Percentiles rank a stretch among this genome's conserved stretches.
Evolutionary conservation across 768 basidiomycete genomes (phyloP).

Genomic region (Antrodiella citrinella): DNA sequence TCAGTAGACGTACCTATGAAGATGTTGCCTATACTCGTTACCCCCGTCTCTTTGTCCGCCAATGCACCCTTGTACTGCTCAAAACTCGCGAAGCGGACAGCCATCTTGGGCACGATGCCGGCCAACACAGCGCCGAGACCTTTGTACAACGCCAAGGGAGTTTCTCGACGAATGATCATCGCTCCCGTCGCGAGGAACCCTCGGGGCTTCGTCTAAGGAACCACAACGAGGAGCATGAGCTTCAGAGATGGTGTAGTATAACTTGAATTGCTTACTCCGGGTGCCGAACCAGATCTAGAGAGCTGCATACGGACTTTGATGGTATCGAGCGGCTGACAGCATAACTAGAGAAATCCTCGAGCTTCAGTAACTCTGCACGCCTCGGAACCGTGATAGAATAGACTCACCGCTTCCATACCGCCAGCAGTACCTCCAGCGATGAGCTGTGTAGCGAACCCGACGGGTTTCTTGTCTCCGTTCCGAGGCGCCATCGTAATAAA

Average conservation of each 20-base stretch:
- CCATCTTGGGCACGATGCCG: constrained; percentile 99
- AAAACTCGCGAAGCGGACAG: constrained; percentile 96
- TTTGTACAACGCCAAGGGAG: constrained; percentile 94
- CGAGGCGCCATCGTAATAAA: constrained; percentile 12
- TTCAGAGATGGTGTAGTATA: not conserved
- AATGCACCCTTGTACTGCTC: constrained; percentile 88
- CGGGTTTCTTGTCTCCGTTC: constrained; percentile 54
- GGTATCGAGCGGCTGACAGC: constrained; percentile 92
- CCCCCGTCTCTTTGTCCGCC: constrained; percentile 67
- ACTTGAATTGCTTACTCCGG: constrained; percentile 83
- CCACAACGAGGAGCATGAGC: not conserved
- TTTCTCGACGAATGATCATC: constrained; percentile 84
- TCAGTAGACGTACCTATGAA: constrained; percentile 68
- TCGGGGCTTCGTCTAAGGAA: constrained; percentile 72
- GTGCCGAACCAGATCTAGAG: constrained; percentile 63
- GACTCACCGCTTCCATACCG: constrained; percentile 80
- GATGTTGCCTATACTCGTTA: constrained; percentile 69
- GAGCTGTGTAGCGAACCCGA: constrained; percentile 83
- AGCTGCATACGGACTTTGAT: constrained; percentile 99
- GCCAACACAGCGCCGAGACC: constrained; percentile 94
- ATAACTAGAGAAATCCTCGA: constrained; percentile 35
- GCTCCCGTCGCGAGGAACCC: constrained; percentile 89
- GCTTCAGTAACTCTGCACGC: not conserved
- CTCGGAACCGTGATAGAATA: not conserved
- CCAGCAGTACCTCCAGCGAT: constrained; percentile 94